phyloP scores from a whole-genome alignment of 768 basidiomycete species.

The Sistotremastrum suecicum region DNA sequence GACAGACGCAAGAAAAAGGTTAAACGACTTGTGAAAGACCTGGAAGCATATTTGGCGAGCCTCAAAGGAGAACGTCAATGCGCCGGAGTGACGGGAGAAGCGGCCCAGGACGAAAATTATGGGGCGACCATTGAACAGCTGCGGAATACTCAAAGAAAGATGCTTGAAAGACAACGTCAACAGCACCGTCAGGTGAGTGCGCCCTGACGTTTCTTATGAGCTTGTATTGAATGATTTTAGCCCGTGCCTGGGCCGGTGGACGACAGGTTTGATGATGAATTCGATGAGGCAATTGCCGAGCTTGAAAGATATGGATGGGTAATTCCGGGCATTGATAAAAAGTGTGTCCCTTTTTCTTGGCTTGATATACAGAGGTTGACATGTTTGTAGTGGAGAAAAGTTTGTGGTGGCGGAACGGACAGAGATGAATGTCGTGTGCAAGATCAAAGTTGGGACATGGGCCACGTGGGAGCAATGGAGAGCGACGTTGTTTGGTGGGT shows the following conservation, averaged over 20 bases:
- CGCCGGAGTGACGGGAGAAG: slow-evolving; percentile 30
- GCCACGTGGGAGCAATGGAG: slow-evolving; percentile 61
- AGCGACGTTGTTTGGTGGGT: slow-evolving; percentile 44
- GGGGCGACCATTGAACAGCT: slow-evolving; percentile 50
- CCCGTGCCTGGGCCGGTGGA: not conserved
- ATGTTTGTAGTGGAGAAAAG: slow-evolving; percentile 40
- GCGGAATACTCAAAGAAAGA: slow-evolving; percentile 41
- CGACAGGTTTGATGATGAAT: slow-evolving; percentile 51
- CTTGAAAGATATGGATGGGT: slow-evolving; percentile 62
- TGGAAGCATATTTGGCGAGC: slow-evolving; percentile 51
- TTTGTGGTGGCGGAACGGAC: slow-evolving; percentile 66
- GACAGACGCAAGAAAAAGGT: slow-evolving; percentile 61
- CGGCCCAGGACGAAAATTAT: slow-evolving; percentile 65
- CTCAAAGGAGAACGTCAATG: slow-evolving; percentile 53
- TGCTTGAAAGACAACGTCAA: slow-evolving; percentile 10
- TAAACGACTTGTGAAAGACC: slow-evolving; percentile 56
- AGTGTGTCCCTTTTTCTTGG: slow-evolving; percentile 29
- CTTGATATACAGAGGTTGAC: slow-evolving; percentile 4
- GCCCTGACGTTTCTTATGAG: not conserved
- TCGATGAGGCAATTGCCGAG: slow-evolving; percentile 67
- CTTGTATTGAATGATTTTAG: not conserved
- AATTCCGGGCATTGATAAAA: slow-evolving; percentile 45
- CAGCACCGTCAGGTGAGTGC: slow-evolving; percentile 27
- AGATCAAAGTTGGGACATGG: slow-evolving; percentile 48
- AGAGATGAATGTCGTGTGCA: slow-evolving; percentile 52